Conservation (phyloP, 106 monocot genomes). For the Dendrobium catenatum region DNA sequence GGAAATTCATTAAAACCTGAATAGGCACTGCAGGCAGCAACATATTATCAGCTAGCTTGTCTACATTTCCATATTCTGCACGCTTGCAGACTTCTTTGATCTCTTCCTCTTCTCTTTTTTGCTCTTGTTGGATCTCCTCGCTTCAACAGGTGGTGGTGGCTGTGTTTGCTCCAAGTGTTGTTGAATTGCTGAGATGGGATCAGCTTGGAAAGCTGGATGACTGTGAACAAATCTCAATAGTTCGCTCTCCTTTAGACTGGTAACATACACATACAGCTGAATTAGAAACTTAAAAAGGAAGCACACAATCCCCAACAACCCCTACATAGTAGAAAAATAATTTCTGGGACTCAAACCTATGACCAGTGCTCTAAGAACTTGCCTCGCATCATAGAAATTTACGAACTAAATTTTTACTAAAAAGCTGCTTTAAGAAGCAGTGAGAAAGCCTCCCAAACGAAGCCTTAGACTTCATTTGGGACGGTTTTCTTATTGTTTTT, state of each 20-base stretch:
- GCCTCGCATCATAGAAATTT: neutral
- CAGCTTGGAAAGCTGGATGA: conserved; percentile 35
- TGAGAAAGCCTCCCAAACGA: too few species aligned
- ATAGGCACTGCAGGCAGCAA: too few species aligned
- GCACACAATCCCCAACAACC: neutral
- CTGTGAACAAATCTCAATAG: conserved; percentile 28
- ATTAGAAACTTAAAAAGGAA: neutral
- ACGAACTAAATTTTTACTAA: neutral
- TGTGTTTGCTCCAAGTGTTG: conserved; percentile 51
- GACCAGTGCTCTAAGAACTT: too few species aligned
- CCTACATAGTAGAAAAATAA: too few species aligned
- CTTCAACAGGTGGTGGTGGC: conserved; percentile 12
- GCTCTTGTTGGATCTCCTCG: conserved; percentile 9
- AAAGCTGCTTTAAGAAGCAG: too few species aligned
- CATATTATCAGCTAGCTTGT: too few species aligned
- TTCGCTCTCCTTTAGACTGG: conserved; percentile 39
- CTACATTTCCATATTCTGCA: neutral
- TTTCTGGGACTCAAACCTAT: too few species aligned
- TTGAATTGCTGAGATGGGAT: conserved; percentile 52
- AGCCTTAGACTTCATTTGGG: too few species aligned
- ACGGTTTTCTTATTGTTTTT: too few species aligned
- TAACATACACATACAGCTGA: neutral
- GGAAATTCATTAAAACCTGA: too few species aligned
- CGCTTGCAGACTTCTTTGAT: conserved; percentile 2
- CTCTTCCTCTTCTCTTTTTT: conserved; percentile 23